Evolutionary conservation across 495 filamentous ascomycete species (phyloP), one percentile per base, ranked within the genome.

Genomic region (Hypoxylon fuscum): DNA sequence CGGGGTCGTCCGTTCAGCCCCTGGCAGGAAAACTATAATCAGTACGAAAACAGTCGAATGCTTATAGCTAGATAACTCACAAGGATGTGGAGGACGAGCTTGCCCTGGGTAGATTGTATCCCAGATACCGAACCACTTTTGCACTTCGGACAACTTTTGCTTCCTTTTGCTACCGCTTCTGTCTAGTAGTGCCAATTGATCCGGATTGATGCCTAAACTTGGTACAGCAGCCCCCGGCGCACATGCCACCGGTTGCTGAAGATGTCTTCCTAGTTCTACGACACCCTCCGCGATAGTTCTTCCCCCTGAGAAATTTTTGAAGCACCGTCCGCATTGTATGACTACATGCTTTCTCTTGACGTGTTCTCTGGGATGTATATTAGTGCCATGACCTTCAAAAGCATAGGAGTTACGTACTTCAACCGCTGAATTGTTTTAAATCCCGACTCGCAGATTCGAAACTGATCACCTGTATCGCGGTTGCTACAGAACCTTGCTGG

Each of bases 291-390:
- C 58, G 0, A 27, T 15, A 1, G 43, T n/a, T 21, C 21, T 62
- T 3, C 34, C 43, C 2, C 14, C 34, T 1, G 48, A 61, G 14
- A 61, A 61, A 12, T 34, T 48, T 18, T 34, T 46, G 17, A 18
- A 61, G 23, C 57, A 61, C 1, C 57, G 57, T 37, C 48, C 49
- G 8, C 57, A 61, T 32, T 61, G 49, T 37, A 61, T 61, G 8
- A 54, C 7, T 1, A 61, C 1, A 10, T 61, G 57, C 42, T 54
- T 61, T 7, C 57, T 44, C 18, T 61, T 61, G 15, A 61, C 47
- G 14, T 61, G 57, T n/a, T 61, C 57, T 42, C 57, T 61, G 6
- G 11, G 11, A 31, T 11, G 14, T 21, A 0, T 7, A 9, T 61
- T 38, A 61, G 49, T 20, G 14, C 7, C 4, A 17, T 12, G 17